Conservation (phyloP, 768 basidiomycete genomes). For the Psilocybe cubensis region DNA sequence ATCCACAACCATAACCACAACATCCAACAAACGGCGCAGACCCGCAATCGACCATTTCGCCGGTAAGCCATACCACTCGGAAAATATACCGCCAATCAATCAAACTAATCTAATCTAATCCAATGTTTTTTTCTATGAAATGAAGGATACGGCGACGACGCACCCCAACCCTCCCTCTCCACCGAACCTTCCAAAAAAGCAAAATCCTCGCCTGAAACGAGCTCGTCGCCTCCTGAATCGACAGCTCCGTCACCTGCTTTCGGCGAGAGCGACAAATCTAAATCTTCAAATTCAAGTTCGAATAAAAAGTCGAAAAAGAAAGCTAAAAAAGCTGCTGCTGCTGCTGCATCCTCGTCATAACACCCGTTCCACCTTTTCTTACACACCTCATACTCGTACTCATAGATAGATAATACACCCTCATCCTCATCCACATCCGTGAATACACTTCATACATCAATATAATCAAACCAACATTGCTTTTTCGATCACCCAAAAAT, state of each 20-base stretch:
- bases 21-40: slow-evolving; percentile 50
- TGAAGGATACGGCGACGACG: slow-evolving; percentile 43
- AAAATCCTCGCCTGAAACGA: slow-evolving; percentile 16
- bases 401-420: too few species aligned
- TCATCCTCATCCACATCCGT: too few species aligned
- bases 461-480: too few species aligned
- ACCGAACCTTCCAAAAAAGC: slow-evolving; percentile 9
- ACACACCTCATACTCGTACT: too few species aligned
- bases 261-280: slow-evolving; percentile 1
- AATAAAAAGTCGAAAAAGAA: slow-evolving; percentile 40
- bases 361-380: too few species aligned
- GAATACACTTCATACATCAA: neutral
- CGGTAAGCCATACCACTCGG: slow-evolving; percentile 38
- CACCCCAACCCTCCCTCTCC: neutral
- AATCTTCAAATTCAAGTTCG: slow-evolving; percentile 14
- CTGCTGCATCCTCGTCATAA: too few species aligned
- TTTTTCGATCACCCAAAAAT: too few species aligned
- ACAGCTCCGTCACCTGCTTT: slow-evolving; percentile 3
- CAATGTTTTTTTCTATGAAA: neutral
- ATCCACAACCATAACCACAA: neutral
- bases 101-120: neutral
- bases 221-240: slow-evolving; percentile 6
- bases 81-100: neutral
- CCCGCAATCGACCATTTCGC: slow-evolving; percentile 67
- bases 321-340: slow-evolving; percentile 29